Evolutionary conservation across 2,329 filamentous ascomycete species (phyloP).

Genomic region (Xylaria sp.): DNA sequence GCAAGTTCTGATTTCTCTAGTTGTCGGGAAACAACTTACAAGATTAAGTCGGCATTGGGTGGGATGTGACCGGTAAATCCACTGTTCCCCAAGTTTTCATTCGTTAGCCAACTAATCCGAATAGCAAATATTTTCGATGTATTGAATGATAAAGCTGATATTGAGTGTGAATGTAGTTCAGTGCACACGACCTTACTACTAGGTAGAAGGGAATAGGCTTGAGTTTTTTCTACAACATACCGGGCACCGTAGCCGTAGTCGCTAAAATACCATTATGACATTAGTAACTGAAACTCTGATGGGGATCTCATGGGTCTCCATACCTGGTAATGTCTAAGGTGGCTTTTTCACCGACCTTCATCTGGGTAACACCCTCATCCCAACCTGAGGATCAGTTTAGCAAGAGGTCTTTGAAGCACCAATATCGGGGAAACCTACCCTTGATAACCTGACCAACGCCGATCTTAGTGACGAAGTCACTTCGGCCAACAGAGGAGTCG

Average conservation of each 20-base stretch:
- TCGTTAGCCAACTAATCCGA: conserved; percentile 6
- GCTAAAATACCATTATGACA: conserved; percentile 29
- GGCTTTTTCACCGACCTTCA: conserved; percentile 91
- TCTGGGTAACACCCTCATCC: conserved; percentile 84
- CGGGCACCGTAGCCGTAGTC: conserved; percentile 43
- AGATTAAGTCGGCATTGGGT: conserved; percentile 43
- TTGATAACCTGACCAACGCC: conserved; percentile 85
- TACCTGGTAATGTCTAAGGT: conserved; percentile 81
- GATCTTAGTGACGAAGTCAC: conserved; percentile 78
- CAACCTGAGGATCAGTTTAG: conserved; percentile 59
- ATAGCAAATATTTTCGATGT: not conserved
- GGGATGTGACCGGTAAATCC: conserved; percentile 34
- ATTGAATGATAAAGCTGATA: not conserved
- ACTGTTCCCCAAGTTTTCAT: conserved; percentile 6
- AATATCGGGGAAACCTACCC: conserved; percentile 61
- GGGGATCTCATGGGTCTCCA: conserved; percentile 6
- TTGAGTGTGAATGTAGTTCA: not conserved
- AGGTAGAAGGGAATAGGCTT: not conserved
- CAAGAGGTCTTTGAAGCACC: not conserved
- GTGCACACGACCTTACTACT: not conserved
- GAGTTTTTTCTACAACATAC: conserved; percentile 32
- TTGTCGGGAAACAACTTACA: conserved; percentile 33
- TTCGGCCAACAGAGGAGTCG: conserved; percentile 81
- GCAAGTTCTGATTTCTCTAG: not conserved
- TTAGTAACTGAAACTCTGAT: conserved; percentile 20